Percentiles rank a stretch among this genome's conserved stretches.
phyloP scores from a whole-genome alignment of 148 eudicot species.

The Chenopodium berlandieri region DNA sequence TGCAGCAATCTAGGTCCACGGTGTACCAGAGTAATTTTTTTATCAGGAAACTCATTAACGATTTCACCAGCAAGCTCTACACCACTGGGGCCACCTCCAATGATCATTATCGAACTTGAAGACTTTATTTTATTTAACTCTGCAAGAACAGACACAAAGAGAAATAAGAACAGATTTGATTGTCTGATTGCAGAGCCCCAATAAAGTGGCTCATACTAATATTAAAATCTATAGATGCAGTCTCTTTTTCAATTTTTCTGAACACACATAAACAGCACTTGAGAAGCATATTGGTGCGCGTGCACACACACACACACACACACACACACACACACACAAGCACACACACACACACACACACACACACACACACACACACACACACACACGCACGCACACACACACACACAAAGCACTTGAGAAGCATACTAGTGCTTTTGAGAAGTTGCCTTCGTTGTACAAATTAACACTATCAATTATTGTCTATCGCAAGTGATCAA shows the following conservation, averaged over 20 bases:
- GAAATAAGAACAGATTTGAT: not conserved
- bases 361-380: too few relatives aligned
- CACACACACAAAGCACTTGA: not conserved
- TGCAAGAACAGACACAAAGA: conserved; percentile 23
- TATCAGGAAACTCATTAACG: conserved; percentile 42
- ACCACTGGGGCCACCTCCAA: conserved; percentile 66
- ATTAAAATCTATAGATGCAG: not conserved
- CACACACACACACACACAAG: not conserved
- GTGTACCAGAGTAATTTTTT: conserved; percentile 49
- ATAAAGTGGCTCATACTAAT: not conserved
- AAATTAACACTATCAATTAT: too few relatives aligned
- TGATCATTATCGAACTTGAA: conserved; percentile 37
- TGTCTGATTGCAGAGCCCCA: not conserved
- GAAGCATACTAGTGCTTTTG: not conserved
- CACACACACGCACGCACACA: too few relatives aligned
- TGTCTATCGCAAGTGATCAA: not conserved
- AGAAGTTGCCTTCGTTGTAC: not conserved
- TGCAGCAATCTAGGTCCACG: conserved; percentile 50
- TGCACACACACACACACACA: not conserved
- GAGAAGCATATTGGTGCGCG: not conserved
- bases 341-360: too few relatives aligned
- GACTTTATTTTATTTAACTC: conserved; percentile 37
- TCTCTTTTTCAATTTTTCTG: not conserved
- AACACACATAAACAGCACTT: not conserved
- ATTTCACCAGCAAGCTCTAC: conserved; percentile 70